phyloP scores from a whole-genome alignment of 352 stramenopile species.

The Plasmopara viticola region DNA sequence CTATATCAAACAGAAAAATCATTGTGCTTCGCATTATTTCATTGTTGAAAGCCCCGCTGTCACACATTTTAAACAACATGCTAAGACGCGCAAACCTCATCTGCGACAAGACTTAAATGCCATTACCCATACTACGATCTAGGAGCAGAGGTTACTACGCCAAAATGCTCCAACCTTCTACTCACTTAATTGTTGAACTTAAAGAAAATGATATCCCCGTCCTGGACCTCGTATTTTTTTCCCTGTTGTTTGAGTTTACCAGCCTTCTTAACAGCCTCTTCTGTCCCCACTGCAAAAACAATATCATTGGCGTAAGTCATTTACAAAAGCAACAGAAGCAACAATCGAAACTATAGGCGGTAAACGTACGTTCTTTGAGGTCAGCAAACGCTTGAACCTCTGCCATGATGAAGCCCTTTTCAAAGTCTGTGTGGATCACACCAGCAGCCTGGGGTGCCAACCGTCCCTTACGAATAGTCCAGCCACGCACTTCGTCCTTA shows the following conservation, averaged over 20 bases:
- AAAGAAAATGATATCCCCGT: constrained; percentile 89
- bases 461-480: constrained; percentile 98
- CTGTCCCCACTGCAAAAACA: constrained; percentile 46
- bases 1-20: constrained; percentile 6
- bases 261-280: constrained; percentile 87
- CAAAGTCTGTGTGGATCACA: constrained; percentile 99
- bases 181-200: constrained; percentile 93
- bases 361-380: constrained; percentile 80
- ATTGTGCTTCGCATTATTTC: constrained; percentile 27
- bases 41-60: constrained; percentile 15
- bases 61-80: constrained; percentile 14
- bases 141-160: not conserved
- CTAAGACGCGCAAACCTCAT: constrained; percentile 33
- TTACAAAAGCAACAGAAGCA: not conserved
- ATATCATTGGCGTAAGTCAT: constrained; percentile 1
- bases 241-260: constrained; percentile 86
- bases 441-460: constrained; percentile 96
- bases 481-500: constrained; percentile 97
- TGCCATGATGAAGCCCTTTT: constrained; percentile 99
- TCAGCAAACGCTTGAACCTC: constrained; percentile 86
- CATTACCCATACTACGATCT: constrained; percentile 34
- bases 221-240: constrained; percentile 88
- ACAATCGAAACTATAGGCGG: not conserved
- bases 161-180: not conserved
- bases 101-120: constrained; percentile 95